Conservation (phyloP, 1,139 yeast genomes). For the Nakaseomyces kungkrabaensis region DNA sequence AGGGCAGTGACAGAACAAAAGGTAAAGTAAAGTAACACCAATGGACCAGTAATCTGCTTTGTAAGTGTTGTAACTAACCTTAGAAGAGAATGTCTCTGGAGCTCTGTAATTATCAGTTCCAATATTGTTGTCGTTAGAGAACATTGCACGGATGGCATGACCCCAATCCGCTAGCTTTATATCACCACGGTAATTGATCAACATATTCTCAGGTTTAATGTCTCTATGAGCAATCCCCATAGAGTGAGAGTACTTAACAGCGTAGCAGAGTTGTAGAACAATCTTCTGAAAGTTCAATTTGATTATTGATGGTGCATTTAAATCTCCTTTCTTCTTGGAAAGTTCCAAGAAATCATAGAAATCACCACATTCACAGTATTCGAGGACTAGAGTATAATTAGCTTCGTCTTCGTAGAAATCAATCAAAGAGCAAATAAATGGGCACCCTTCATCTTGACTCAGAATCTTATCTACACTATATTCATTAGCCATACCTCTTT, state of each 20-base stretch:
- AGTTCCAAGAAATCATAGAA: slow-evolving; percentile 57
- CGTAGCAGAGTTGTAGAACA: slow-evolving; percentile 60
- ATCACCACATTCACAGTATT: slow-evolving; percentile 82
- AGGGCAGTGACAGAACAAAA: slow-evolving; percentile 81
- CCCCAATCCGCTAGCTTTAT: slow-evolving; percentile 87
- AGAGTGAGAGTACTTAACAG: slow-evolving; percentile 62
- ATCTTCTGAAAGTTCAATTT: slow-evolving; percentile 34
- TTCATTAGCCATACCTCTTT: slow-evolving; percentile 17
- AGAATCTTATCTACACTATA: slow-evolving; percentile 16
- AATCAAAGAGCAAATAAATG: slow-evolving; percentile 48
- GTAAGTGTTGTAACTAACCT: slow-evolving; percentile 37
- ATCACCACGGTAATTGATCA: slow-evolving; percentile 56
- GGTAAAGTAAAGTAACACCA: slow-evolving; percentile 72
- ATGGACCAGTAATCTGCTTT: slow-evolving; percentile 85
- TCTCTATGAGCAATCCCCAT: slow-evolving; percentile 73
- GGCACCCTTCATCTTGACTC: slow-evolving; percentile 16
- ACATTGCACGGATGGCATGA: slow-evolving; percentile 53
- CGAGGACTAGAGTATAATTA: slow-evolving; percentile 53
- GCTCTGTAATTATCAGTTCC: slow-evolving; percentile 96
- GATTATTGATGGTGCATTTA: slow-evolving; percentile 36
- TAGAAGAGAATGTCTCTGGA: slow-evolving; percentile 54
- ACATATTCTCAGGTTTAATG: slow-evolving; percentile 76
- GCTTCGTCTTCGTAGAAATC: slow-evolving; percentile 57
- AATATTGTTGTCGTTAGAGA: slow-evolving; percentile 66
- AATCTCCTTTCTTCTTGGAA: slow-evolving; percentile 14